These are phyloP conservation scores for Coelastrella sp. DNA, from an alignment of 139 green algal species.

Conservation along the genomic window DNA sequence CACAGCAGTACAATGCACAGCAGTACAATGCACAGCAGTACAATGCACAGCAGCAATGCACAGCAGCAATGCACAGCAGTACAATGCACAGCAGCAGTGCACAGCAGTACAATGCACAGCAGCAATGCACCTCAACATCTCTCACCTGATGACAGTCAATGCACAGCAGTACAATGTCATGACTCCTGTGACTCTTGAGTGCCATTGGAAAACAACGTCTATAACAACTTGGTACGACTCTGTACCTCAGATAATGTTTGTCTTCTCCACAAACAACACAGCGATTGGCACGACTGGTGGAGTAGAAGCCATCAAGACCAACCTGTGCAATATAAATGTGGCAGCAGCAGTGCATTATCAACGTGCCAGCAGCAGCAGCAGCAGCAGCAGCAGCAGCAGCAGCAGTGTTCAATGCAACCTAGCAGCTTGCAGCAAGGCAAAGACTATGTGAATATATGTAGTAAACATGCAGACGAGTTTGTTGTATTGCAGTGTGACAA, in stretches of 20 bases:
- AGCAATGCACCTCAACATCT: not conserved
- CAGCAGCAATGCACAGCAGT: no score
- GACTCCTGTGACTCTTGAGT: conserved; percentile 83
- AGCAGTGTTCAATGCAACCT: no score
- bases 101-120: not conserved
- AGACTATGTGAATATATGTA: not conserved
- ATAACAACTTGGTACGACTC: conserved; percentile 85
- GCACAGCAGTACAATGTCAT: conserved; percentile 91
- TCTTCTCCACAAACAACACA: conserved; percentile 81
- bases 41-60: no score
- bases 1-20: no score
- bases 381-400: conserved; percentile 9
- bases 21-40: no score
- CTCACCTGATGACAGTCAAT: conserved; percentile 71
- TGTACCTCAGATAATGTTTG: conserved; percentile 80
- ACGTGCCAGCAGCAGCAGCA: conserved; percentile 31
- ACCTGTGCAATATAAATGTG: conserved; percentile 4
- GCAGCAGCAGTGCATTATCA: conserved; percentile 24
- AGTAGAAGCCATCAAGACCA: conserved; percentile 74
- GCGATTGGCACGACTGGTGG: conserved; percentile 68
- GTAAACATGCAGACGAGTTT: not conserved
- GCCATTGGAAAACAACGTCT: conserved; percentile 71
- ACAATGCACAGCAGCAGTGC: not conserved
- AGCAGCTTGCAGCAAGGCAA: no score
- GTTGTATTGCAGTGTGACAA: not conserved